Base-by-base conservation (phyloP, 2,329 filamentous ascomycete species). In the Aspergillus nomiae region DNA sequence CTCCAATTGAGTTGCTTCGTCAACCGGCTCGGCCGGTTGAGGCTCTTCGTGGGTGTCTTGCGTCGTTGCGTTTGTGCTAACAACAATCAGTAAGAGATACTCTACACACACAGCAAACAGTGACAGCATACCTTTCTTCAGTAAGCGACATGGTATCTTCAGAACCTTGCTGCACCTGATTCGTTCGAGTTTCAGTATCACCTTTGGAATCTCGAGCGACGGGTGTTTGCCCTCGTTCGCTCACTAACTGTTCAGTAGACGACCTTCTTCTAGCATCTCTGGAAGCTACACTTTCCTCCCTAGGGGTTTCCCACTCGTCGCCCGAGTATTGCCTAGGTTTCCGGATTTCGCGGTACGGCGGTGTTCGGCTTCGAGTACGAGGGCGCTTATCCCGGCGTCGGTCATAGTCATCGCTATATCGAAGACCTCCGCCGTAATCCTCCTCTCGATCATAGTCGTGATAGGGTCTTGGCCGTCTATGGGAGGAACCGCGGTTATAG, bases 1-100 rank as follows among this genome's bases (percentile, higher is more conserved):
- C 77, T 96, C 91, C 71, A 97, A 91, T 72, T 94, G 85, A 69
- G 91, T 89, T 65, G 90, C 91, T 80, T 96, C 91, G 76, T 96
- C 90, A 69, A 92, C 75, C n/a, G 86, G 83, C 69, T 88, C 83
- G 61, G 85, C 81, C 67, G 86, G 84, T 74, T 80, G 69, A 60
- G 66, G 67, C 65, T 75, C 73, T 68, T 74, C 70, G 46, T 48
- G 63, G 46, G 46, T 60, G 32, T 66, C 70, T 51, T 67, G 62
- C 43, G 59, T 46, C 26, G 61, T 55, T 36, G 32, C 58, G 63
- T 67, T 68, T 43, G 65, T 64, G 62, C 72, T 73, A 55, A 8
- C 60, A 19, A 9, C 26, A 19, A 59, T 73, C 59, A 74, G 69
- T 46, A 28, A 26, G n/a, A 12, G 2, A 16, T 10, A 26, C 3